A percentile compares a stretch with the other conserved stretches of the same genome.
These are phyloP conservation scores for Aurinia saxatilis DNA, from an alignment of 345 rosid genomes.

Conservation along the genomic window DNA sequence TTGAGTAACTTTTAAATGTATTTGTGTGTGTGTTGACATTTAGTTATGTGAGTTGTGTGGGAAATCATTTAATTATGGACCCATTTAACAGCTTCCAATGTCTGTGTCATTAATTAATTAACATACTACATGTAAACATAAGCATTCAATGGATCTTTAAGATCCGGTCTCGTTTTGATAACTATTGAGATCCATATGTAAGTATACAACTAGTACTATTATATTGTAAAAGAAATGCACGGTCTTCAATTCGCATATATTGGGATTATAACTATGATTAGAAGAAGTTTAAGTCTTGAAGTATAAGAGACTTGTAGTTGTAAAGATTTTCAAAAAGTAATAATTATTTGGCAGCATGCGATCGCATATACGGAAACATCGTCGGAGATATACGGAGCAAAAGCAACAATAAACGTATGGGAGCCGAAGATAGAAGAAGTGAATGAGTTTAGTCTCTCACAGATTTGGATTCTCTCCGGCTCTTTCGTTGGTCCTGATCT, in stretches of 20 bases:
- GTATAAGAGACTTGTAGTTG: neutral
- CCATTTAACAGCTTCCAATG: constrained; percentile 26
- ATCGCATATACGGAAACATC: constrained; percentile 79
- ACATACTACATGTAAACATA: constrained; percentile 15
- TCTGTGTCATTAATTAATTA: neutral
- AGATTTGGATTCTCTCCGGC: constrained; percentile 94
- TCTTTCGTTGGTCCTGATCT: constrained; percentile 95
- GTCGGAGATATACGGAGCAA: constrained; percentile 70
- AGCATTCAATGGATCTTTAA: constrained; percentile 24
- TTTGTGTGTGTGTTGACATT: no score
- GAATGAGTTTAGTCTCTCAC: constrained; percentile 97
- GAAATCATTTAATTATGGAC: constrained; percentile 24
- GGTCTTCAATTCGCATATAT: neutral
- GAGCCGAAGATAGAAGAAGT: constrained; percentile 73
- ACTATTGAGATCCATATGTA: neutral
- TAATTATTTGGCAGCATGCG: constrained; percentile 54
- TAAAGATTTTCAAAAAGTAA: neutral
- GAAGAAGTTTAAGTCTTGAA: constrained; percentile 2
- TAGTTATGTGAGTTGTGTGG: neutral
- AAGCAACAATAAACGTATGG: constrained; percentile 95
- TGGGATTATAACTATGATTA: constrained; percentile 12
- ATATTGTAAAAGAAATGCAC: neutral
- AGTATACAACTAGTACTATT: neutral
- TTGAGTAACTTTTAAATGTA: no score
- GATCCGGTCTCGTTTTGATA: constrained; percentile 27